Percentiles rank a stretch among this genome's conserved stretches.
Conservation (phyloP, 805 yeast genomes). For the Gaillardinia entomophila region DNA sequence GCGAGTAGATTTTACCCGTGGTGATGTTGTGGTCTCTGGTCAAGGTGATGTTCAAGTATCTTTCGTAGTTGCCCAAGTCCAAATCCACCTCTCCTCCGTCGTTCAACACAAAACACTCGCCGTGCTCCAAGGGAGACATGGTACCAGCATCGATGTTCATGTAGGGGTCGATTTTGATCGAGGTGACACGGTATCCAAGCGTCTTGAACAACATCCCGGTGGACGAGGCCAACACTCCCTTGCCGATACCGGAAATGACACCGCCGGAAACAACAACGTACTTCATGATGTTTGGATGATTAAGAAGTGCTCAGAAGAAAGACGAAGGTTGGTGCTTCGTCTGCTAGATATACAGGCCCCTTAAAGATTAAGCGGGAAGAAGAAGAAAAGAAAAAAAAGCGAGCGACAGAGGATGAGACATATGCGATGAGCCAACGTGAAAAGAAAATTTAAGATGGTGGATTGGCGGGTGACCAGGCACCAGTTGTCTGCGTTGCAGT, state of each 20-base stretch:
- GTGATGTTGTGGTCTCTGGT: slow-evolving; percentile 95
- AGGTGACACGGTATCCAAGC: slow-evolving; percentile 88
- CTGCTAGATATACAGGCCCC: not conserved
- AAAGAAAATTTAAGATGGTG: too few species aligned
- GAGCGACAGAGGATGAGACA: too few species aligned
- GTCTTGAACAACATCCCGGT: slow-evolving; percentile 94
- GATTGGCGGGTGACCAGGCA: too few species aligned
- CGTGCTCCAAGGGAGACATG: slow-evolving; percentile 98
- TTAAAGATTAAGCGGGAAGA: slow-evolving; percentile 39
- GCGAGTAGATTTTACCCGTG: slow-evolving; percentile 94
- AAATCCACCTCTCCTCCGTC: slow-evolving; percentile 99
- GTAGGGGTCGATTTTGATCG: slow-evolving; percentile 97
- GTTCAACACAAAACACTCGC: slow-evolving; percentile 95
- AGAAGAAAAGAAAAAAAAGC: slow-evolving; percentile 13
- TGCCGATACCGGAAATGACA: slow-evolving; percentile 98
- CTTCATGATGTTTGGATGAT: slow-evolving; percentile 53
- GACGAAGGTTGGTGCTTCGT: slow-evolving; percentile 1
- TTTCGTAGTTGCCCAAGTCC: slow-evolving; percentile 96
- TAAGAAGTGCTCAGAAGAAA: slow-evolving; percentile 2
- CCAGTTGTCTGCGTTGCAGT: too few species aligned
- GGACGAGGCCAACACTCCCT: slow-evolving; percentile 96
- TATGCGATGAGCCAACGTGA: too few species aligned
- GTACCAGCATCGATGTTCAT: slow-evolving; percentile 99
- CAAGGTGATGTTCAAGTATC: slow-evolving; percentile 89
- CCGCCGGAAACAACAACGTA: slow-evolving; percentile 99